phyloP scores from a whole-genome alignment of 2,329 filamentous ascomycete species.

The Aquanectria penicillioides region DNA sequence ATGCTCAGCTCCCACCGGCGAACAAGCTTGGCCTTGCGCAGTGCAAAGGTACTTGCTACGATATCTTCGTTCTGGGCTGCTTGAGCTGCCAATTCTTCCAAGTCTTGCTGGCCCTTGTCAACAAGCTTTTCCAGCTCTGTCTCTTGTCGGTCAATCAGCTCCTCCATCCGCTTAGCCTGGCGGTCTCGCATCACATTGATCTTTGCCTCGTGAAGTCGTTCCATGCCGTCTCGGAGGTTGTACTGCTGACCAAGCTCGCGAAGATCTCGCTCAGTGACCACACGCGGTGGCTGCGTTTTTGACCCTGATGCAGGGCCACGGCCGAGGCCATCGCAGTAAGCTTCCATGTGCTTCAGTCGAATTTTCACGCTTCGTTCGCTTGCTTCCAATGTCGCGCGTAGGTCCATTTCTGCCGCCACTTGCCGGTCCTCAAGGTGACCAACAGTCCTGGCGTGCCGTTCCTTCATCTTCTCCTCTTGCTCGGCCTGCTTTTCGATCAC shows the following conservation, averaged over 20 bases:
- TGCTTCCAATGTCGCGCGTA: slow-evolving; percentile 63
- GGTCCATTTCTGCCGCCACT: slow-evolving; percentile 70
- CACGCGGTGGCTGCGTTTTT: slow-evolving; percentile 54
- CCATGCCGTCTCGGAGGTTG: slow-evolving; percentile 67
- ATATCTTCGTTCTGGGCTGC: slow-evolving; percentile 62
- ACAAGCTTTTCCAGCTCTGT: slow-evolving; percentile 59
- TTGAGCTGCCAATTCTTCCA: slow-evolving; percentile 57
- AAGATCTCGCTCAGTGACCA: slow-evolving; percentile 68
- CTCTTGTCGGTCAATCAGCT: slow-evolving; percentile 65
- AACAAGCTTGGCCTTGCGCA: slow-evolving; percentile 56
- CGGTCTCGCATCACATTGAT: slow-evolving; percentile 74
- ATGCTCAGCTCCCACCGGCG: slow-evolving; percentile 63
- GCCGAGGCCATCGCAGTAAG: slow-evolving; percentile 68
- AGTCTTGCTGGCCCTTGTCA: slow-evolving; percentile 57
- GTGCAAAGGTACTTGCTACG: slow-evolving; percentile 55
- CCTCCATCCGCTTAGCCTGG: slow-evolving; percentile 70
- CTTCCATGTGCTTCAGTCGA: slow-evolving; percentile 73
- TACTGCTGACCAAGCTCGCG: slow-evolving; percentile 70
- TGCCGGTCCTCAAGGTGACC: slow-evolving; percentile 69
- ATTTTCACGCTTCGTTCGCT: slow-evolving; percentile 66
- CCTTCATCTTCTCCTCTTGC: slow-evolving; percentile 62
- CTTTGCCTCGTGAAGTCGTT: slow-evolving; percentile 66
- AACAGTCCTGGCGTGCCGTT: slow-evolving; percentile 63
- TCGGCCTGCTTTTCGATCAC: slow-evolving; percentile 59
- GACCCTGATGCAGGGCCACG: slow-evolving; percentile 48